Evolutionary conservation across 352 stramenopile genomes (phyloP), one percentile per base, ranked within the genome.

Genomic region (Detonula confervacea): DNA sequence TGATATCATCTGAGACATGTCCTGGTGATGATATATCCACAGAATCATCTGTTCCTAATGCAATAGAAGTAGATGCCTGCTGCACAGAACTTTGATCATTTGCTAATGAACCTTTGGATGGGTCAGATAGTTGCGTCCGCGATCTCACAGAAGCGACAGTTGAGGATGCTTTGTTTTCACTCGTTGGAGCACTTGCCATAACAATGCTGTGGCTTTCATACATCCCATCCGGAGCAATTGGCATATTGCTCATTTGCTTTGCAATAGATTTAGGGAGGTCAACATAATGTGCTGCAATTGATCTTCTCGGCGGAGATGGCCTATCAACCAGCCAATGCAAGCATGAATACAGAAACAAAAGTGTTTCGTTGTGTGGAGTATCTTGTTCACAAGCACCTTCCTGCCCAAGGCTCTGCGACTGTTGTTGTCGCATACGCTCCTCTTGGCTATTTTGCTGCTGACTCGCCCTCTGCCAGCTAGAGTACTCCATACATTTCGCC

Each of bases 141-240:
- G 35, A 16, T 55, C 20, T 63, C 2, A 24, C 0, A 44, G 39
- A 22, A 47, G 20, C n/a, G 11, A n/a, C 30, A 29, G 39, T 46
- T 51, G 54, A 63, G 52, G 56, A 0, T 14, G 1, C 39, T 7
- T 65, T 69, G n/a, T 29, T 64, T 30, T 65, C n/a, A 29, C 56
- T 55, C 42, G 20, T 37, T 30, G 77, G 67, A 47, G 56, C 49
- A 27, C 61, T 74, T 42, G 88, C 81, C 27, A 83, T 74, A 20
- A 91, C 84, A 47, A 91, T 70, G 44, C 69, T 71, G 49, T 90
- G 62, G 33, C 57, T 87, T 67, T 93, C 88, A 74, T 91, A 92
- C 80, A 93, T 90, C 14, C 87, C 88, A 82, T 93, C 88, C 30
- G 56, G 57, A n/a, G 77, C 77, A 18, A 82, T 47, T 22, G 74